phyloP scores from a whole-genome alignment of 371 early-diverging fungal genomes.

The Mortierella sp. region DNA sequence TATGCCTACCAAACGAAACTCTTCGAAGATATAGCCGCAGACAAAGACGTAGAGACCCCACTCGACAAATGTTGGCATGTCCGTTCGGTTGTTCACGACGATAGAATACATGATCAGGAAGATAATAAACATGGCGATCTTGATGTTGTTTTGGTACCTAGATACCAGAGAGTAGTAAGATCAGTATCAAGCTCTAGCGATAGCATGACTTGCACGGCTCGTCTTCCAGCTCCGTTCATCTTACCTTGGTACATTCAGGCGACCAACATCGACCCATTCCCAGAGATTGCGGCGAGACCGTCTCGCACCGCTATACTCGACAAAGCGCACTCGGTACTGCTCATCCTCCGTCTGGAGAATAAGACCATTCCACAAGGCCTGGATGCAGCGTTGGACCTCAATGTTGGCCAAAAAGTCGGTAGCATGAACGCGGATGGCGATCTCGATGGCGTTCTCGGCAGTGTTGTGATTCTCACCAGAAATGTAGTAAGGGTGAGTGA shows the following conservation, averaged over 20 bases:
- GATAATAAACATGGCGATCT: constrained; percentile 48
- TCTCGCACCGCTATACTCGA: constrained; percentile 45
- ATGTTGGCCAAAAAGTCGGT: constrained; percentile 53
- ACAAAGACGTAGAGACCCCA: constrained; percentile 50
- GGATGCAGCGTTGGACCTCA: constrained; percentile 53
- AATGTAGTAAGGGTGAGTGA: constrained; percentile 40
- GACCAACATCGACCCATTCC: constrained; percentile 50
- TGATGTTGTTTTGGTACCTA: constrained; percentile 54
- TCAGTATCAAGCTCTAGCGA: background rate
- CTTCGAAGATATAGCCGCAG: constrained; percentile 52
- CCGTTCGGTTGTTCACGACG: constrained; percentile 43
- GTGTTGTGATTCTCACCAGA: constrained; percentile 35
- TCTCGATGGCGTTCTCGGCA: constrained; percentile 49
- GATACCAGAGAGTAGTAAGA: background rate
- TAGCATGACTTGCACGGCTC: too few relatives aligned
- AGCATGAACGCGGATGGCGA: constrained; percentile 55
- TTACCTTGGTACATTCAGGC: constrained; percentile 54
- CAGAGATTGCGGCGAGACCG: constrained; percentile 29
- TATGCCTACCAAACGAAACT: constrained; percentile 49
- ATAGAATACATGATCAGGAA: constrained; percentile 50
- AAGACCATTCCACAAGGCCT: constrained; percentile 55
- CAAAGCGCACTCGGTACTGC: constrained; percentile 44
- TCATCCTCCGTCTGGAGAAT: constrained; percentile 52
- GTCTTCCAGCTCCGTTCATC: background rate
- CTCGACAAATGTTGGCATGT: constrained; percentile 38